Evolutionary conservation across 1,139 yeast genomes (phyloP).

Genomic region (Geotrichum carabidarum): DNA sequence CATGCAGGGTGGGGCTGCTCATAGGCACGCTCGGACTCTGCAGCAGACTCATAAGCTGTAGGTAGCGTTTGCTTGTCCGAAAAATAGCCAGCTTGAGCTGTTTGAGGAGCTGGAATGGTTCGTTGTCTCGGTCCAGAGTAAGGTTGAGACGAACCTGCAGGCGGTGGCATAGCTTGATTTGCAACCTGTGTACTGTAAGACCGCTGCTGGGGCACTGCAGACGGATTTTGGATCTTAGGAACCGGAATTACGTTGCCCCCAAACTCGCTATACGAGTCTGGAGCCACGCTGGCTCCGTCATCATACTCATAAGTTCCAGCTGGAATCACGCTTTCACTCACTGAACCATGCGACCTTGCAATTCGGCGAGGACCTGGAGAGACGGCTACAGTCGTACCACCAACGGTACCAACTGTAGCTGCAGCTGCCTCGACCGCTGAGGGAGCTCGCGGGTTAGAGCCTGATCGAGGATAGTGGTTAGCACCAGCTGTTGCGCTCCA

Average conservation of each 20-base stretch:
- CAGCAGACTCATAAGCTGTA: conserved; percentile 15
- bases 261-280: conserved; percentile 7
- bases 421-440: conserved; percentile 15
- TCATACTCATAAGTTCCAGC: conserved; percentile 38
- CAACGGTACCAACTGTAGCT: conserved; percentile 30
- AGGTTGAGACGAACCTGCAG: background rate
- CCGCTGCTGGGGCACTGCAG: conserved; percentile 19
- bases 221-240: conserved; percentile 21
- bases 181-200: conserved; percentile 10
- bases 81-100: conserved; percentile 17
- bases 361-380: conserved; percentile 15
- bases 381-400: conserved; percentile 10
- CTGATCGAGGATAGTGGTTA: conserved; percentile 2
- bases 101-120: conserved; percentile 17
- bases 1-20: background rate
- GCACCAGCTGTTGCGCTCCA: conserved; percentile 4
- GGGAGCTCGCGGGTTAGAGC: conserved; percentile 5
- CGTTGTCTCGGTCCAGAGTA: conserved; percentile 6
- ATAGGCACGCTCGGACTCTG: background rate
- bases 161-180: background rate
- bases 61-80: conserved; percentile 22
- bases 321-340: conserved; percentile 24
- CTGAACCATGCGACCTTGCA: conserved; percentile 13
- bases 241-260: conserved; percentile 8
- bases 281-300: conserved; percentile 26